These are phyloP conservation scores for Limnanthes douglasii DNA, from an alignment of 345 rosid species.

Conservation along the genomic window DNA sequence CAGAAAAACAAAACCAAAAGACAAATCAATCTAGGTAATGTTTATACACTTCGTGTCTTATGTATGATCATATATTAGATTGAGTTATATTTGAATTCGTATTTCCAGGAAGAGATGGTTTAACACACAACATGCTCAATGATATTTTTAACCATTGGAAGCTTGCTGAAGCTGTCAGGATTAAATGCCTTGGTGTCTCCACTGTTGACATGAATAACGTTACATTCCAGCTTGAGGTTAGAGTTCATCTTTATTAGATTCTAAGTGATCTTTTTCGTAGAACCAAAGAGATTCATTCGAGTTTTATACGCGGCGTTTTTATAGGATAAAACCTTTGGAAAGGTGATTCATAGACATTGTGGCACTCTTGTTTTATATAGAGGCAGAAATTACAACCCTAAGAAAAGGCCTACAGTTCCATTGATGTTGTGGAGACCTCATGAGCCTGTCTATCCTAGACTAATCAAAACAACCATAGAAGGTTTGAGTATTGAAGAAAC, in stretches of 20 bases:
- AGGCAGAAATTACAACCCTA: conserved; percentile 69
- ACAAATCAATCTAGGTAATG: conserved; percentile 70
- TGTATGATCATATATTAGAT: too few species aligned
- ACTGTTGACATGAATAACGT: conserved; percentile 90
- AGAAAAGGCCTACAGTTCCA: conserved; percentile 69
- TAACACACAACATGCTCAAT: conserved; percentile 92
- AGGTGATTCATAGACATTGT: conserved; percentile 61
- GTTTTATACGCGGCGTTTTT: conserved; percentile 7
- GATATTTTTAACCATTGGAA: conserved; percentile 82
- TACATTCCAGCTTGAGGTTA: conserved; percentile 75
- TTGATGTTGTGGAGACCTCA: conserved; percentile 94
- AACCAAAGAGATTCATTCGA: conserved; percentile 12
- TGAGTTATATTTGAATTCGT: neutral
- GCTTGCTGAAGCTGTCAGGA: conserved; percentile 63
- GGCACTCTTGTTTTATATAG: conserved; percentile 62
- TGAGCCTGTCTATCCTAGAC: conserved; percentile 74
- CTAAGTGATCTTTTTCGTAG: neutral
- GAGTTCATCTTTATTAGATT: neutral
- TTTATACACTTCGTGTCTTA: neutral
- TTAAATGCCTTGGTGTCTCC: conserved; percentile 78
- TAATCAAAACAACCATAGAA: conserved; percentile 75
- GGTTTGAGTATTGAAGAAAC: conserved; percentile 76
- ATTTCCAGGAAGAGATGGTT: conserved; percentile 75
- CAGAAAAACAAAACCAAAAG: conserved; percentile 52
- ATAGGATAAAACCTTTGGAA: conserved; percentile 35